These are phyloP conservation scores for Voacanga thouarsii DNA, from an alignment of 257 asterid genomes.

Conservation along the genomic window DNA sequence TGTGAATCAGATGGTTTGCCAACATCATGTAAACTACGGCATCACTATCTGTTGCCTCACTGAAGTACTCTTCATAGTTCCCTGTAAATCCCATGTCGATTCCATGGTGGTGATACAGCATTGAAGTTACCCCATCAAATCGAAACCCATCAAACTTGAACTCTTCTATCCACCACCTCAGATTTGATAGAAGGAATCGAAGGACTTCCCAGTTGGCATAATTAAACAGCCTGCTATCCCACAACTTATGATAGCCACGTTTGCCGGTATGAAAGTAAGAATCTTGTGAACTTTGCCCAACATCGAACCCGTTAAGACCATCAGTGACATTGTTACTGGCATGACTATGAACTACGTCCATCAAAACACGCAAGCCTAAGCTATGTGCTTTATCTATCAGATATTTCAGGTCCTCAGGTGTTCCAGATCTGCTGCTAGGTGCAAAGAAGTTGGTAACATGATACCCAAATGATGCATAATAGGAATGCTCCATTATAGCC, in stretches of 20 bases:
- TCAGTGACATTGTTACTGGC: slow-evolving; percentile 79
- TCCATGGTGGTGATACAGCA: slow-evolving; percentile 97
- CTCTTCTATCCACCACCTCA: slow-evolving; percentile 98
- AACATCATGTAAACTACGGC: slow-evolving; percentile 88
- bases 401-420: slow-evolving; percentile 95
- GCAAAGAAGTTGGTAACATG: slow-evolving; percentile 96
- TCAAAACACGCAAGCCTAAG: slow-evolving; percentile 76
- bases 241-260: slow-evolving; percentile 79
- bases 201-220: slow-evolving; percentile 97
- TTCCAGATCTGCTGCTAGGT: slow-evolving; percentile 87
- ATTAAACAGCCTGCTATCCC: slow-evolving; percentile 94
- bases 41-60: slow-evolving; percentile 87
- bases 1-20: slow-evolving; percentile 78
- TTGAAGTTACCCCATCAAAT: slow-evolving; percentile 95
- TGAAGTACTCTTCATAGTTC: slow-evolving; percentile 74
- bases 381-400: slow-evolving; percentile 91
- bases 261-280: slow-evolving; percentile 90
- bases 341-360: slow-evolving; percentile 98
- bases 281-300: slow-evolving; percentile 87
- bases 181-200: slow-evolving; percentile 88
- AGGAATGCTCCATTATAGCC: slow-evolving; percentile 99
- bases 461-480: slow-evolving; percentile 91
- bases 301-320: slow-evolving; percentile 92
- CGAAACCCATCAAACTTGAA: slow-evolving; percentile 92
- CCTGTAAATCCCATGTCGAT: slow-evolving; percentile 77